Evolutionary conservation across 2,329 filamentous ascomycete genomes (phyloP).

Genomic region (Penicillium sp.): DNA sequence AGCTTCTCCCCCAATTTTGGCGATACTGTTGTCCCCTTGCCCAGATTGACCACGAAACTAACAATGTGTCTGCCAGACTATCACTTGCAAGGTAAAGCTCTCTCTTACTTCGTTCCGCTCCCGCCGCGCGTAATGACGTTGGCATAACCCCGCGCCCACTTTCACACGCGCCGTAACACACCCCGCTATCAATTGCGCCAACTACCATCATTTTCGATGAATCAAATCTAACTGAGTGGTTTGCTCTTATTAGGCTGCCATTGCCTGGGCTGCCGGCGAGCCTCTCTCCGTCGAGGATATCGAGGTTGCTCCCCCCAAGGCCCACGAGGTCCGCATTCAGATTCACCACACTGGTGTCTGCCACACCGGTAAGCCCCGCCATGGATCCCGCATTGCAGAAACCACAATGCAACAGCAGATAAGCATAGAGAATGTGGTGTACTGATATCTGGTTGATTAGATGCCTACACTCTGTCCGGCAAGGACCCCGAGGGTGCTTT

Average conservation of each 20-base stretch:
- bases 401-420: not conserved
- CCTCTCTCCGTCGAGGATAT: constrained; percentile 87
- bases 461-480: constrained; percentile 92
- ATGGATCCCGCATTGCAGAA: constrained; percentile 10
- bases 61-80: constrained; percentile 63
- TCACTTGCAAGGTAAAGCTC: constrained; percentile 75
- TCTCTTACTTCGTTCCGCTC: constrained; percentile 2
- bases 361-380: constrained; percentile 74
- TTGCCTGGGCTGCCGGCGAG: constrained; percentile 96
- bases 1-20: not conserved
- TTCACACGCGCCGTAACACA: not conserved
- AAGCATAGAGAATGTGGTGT: not conserved
- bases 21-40: not conserved
- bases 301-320: constrained; percentile 85
- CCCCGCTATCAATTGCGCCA: not conserved
- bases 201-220: not conserved
- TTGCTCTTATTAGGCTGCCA: constrained; percentile 67
- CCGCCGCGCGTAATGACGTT: constrained; percentile 23
- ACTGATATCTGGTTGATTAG: constrained; percentile 46
- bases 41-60: constrained; percentile 4
- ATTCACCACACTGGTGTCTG: constrained; percentile 98
- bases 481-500: constrained; percentile 97
- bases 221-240: constrained; percentile 20
- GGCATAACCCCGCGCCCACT: constrained; percentile 5
- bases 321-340: constrained; percentile 94